Base-by-base conservation (phyloP, 805 yeast species). In the Cyberlindnera mississippiensis region DNA sequence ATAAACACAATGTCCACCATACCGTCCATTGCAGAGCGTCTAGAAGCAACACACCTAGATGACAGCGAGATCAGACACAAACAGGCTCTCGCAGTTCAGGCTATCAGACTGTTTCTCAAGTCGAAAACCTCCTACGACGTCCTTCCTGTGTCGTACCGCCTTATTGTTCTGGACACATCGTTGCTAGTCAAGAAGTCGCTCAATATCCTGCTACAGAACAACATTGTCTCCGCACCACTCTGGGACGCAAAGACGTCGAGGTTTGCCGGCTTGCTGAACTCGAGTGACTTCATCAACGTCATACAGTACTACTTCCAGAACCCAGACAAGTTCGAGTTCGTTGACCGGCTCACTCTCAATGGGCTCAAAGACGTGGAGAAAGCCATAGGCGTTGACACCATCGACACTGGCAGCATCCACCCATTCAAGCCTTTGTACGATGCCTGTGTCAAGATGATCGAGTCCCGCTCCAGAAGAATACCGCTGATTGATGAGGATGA, bases 71-170 rank as follows among this genome's bases (percentile, higher is more conserved):
- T 49, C 28, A 47, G 31, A 27, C 42, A 38, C 6, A 48, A 33
- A 15, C 96, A 88, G 59, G 71, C 70, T 46, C 64, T 75, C n/a
- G 95, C 93, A 0, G 74, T 88, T 44, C 78, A 79, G 51, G 88
- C 95, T 15, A 93, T 93, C 46, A 71, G 97, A 36, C 68, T 78
- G 26, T 93, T 93, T 56, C 68, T 93, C 33, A 84, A 87, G 57
- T 81, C 93, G 37, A 91, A 91, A 61, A 90, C 96, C 0, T 88
- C 97, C 1, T 93, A 93, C 62, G 99, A 93, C 57, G 99, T 93
- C 17, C 72, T 93, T 32, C 99, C 99, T 2, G 98, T 93, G 28
- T 83, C 95, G 16, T 93, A 91, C 62, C 73, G 97, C 53, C 73
- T 93, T 56, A 85, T 93, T 42, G 98, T 93, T 35, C 77, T 93